phyloP scores from a whole-genome alignment of 371 early-diverging fungal species.

The Mucor irregularis region DNA sequence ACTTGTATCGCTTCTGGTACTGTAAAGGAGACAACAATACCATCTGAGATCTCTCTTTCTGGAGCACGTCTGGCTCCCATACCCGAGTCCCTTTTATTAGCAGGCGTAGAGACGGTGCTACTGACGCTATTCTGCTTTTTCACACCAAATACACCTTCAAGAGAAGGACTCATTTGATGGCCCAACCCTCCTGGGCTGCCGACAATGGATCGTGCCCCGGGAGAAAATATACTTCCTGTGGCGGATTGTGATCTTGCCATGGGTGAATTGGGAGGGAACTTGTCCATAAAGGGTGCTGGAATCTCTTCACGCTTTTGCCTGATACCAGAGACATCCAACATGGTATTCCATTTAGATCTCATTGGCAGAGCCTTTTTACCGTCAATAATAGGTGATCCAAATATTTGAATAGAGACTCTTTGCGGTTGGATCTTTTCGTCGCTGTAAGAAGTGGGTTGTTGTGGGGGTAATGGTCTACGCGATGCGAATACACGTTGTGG shows the following conservation, averaged over 20 bases:
- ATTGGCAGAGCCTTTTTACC: slow-evolving; percentile 54
- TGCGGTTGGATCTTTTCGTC: slow-evolving; percentile 40
- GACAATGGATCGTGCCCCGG: slow-evolving; percentile 40
- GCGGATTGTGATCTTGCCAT: slow-evolving; percentile 17
- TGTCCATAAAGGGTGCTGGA: slow-evolving; percentile 16
- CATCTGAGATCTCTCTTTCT: slow-evolving; percentile 49
- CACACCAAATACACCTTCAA: slow-evolving; percentile 32
- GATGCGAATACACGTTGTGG: slow-evolving; percentile 41
- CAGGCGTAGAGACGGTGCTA: not conserved
- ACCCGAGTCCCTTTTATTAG: not conserved
- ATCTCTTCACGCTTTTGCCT: slow-evolving; percentile 50
- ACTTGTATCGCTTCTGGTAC: slow-evolving; percentile 40
- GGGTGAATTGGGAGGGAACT: slow-evolving; percentile 4
- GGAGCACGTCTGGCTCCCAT: slow-evolving; percentile 18
- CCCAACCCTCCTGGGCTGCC: slow-evolving; percentile 35
- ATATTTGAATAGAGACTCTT: slow-evolving; percentile 62
- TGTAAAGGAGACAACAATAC: slow-evolving; percentile 70
- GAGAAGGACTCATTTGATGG: slow-evolving; percentile 10
- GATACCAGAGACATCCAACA: slow-evolving; percentile 60
- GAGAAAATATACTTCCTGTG: slow-evolving; percentile 20
- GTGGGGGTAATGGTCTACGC: slow-evolving; percentile 25
- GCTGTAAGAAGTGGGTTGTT: slow-evolving; percentile 12
- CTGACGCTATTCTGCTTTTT: slow-evolving; percentile 3
- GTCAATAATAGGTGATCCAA: slow-evolving; percentile 56
- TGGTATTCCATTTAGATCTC: slow-evolving; percentile 70